Percentiles rank a stretch among this genome's conserved stretches.
Conservation (phyloP, 2,329 filamentous ascomycete genomes). For the Talaromyces sp. region DNA sequence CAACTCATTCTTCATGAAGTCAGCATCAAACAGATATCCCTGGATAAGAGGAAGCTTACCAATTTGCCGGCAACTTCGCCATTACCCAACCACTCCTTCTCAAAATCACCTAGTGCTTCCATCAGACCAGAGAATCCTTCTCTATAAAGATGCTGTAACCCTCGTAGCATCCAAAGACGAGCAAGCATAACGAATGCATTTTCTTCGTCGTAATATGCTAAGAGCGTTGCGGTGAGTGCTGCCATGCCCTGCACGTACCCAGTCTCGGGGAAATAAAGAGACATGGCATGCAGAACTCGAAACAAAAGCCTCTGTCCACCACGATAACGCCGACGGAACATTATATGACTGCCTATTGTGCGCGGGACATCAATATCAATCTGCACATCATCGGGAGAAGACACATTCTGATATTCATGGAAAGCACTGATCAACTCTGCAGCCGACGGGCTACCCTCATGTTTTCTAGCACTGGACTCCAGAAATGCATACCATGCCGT, state of each 20-base stretch:
- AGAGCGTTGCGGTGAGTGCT: slow-evolving; percentile 80
- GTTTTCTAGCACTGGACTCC: slow-evolving; percentile 66
- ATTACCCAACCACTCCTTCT: slow-evolving; percentile 73
- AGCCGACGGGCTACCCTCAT: slow-evolving; percentile 61
- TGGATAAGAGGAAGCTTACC: slow-evolving; percentile 50
- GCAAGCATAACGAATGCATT: slow-evolving; percentile 93
- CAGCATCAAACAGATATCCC: slow-evolving; percentile 10
- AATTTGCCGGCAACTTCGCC: slow-evolving; percentile 78
- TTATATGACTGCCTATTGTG: slow-evolving; percentile 92
- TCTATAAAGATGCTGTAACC: slow-evolving; percentile 78
- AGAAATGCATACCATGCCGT: slow-evolving; percentile 96
- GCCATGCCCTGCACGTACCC: slow-evolving; percentile 99
- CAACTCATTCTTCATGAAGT: slow-evolving; percentile 60
- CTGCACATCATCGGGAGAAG: slow-evolving; percentile 87
- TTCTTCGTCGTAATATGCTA: slow-evolving; percentile 97
- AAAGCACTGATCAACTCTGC: slow-evolving; percentile 70
- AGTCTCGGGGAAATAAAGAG: slow-evolving; percentile 83
- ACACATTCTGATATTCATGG: slow-evolving; percentile 66
- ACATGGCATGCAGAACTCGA: slow-evolving; percentile 85
- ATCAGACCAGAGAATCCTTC: slow-evolving; percentile 83
- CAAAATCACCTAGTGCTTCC: slow-evolving; percentile 79
- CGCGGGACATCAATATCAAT: slow-evolving; percentile 96
- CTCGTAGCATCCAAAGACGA: slow-evolving; percentile 85
- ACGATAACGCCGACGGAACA: slow-evolving; percentile 89
- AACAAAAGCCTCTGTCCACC: slow-evolving; percentile 91